phyloP scores from a whole-genome alignment of 129 eudicot species.

The Erigeron canadensis region DNA sequence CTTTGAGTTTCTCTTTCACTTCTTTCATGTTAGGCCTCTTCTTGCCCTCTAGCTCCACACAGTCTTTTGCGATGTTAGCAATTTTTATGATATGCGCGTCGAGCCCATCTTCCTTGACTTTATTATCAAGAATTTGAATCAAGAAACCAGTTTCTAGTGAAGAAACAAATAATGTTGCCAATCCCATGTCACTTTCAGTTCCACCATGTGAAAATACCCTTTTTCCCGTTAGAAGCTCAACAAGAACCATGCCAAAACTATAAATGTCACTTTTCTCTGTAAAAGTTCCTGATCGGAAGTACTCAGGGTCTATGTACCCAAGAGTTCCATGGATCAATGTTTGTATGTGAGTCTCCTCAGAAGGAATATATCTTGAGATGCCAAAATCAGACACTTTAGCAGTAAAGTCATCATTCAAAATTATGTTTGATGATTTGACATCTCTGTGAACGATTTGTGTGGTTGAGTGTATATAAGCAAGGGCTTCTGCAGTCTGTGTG shows the following conservation, averaged over 20 bases:
- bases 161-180: conserved; percentile 25
- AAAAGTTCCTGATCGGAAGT: conserved; percentile 31
- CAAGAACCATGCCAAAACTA: conserved; percentile 39
- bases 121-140: conserved; percentile 27
- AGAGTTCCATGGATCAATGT: conserved; percentile 27
- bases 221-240: conserved; percentile 35
- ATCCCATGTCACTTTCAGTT: conserved; percentile 27
- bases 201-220: conserved; percentile 27
- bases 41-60: conserved; percentile 23
- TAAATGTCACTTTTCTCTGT: conserved; percentile 29
- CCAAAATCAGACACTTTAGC: conserved; percentile 33
- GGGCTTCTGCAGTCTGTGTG: conserved; percentile 21
- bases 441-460: conserved; percentile 31
- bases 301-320: conserved; percentile 37
- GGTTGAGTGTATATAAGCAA: conserved; percentile 21
- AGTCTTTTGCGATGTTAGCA: conserved; percentile 15
- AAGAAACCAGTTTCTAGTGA: conserved; percentile 21
- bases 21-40: conserved; percentile 29
- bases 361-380: conserved; percentile 29
- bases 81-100: conserved; percentile 21
- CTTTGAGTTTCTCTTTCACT: conserved; percentile 21
- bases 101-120: conserved; percentile 25
- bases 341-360: conserved; percentile 25
- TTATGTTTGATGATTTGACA: conserved; percentile 28
- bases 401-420: conserved; percentile 19